phyloP scores from a whole-genome alignment of 768 basidiomycete genomes.

The Suillus bovinus region DNA sequence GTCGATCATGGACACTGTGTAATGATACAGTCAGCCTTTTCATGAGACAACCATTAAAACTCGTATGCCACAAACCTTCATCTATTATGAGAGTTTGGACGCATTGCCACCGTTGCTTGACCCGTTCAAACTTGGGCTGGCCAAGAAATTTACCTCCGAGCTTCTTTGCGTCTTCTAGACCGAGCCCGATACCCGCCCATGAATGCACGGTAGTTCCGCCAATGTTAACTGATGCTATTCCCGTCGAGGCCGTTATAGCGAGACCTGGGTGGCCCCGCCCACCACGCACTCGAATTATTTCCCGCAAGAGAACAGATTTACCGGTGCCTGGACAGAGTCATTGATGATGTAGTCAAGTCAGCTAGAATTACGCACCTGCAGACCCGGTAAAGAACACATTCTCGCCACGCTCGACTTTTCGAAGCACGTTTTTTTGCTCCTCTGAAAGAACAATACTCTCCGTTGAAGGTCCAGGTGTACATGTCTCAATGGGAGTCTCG shows the following conservation, averaged over 20 bases:
- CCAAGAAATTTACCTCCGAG: conserved; percentile 56
- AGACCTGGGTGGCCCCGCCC: conserved; percentile 38
- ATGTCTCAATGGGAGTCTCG: not conserved
- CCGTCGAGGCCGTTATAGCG: conserved; percentile 81
- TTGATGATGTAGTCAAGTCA: conserved; percentile 7
- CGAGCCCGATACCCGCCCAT: conserved; percentile 81
- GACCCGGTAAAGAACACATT: conserved; percentile 88
- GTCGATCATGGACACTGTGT: conserved; percentile 86
- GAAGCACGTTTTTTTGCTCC: conserved; percentile 52
- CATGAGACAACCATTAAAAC: not conserved
- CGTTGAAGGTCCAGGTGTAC: conserved; percentile 3
- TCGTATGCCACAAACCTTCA: conserved; percentile 56
- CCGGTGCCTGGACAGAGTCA: conserved; percentile 56
- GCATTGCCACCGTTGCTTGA: conserved; percentile 61
- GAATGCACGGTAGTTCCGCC: conserved; percentile 81
- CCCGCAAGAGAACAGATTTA: conserved; percentile 78
- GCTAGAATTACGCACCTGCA: conserved; percentile 51
- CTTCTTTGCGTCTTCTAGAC: conserved; percentile 51
- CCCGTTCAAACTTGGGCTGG: conserved; percentile 35
- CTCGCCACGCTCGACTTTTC: conserved; percentile 54
- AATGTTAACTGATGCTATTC: conserved; percentile 81
- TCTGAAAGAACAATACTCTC: conserved; percentile 43
- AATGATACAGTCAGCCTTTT: conserved; percentile 5
- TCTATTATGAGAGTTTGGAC: conserved; percentile 77
- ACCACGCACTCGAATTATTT: conserved; percentile 60